Evolutionary conservation across 352 stramenopile species (phyloP).

Genomic region (Globisporangium echinulatum): DNA sequence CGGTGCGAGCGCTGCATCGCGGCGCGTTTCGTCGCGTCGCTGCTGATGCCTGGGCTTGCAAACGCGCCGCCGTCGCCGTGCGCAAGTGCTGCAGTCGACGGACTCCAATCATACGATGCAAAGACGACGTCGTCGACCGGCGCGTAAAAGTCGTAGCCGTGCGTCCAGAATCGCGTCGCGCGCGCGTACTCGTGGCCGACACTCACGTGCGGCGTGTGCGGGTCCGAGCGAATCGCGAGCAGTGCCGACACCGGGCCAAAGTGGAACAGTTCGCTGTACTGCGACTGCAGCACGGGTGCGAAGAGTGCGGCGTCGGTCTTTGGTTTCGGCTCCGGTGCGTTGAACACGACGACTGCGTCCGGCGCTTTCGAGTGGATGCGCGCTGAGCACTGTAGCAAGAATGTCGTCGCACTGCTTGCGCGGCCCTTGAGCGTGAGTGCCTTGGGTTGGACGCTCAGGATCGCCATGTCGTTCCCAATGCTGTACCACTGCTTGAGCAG

Average conservation of each 20-base stretch:
- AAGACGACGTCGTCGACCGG: conserved; percentile 59
- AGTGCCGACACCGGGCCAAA: conserved; percentile 60
- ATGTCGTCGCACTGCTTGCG: conserved; percentile 24
- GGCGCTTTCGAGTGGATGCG: conserved; percentile 63
- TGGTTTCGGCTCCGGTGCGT: conserved; percentile 47
- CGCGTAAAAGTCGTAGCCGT: conserved; percentile 83
- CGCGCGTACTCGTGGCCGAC: conserved; percentile 72
- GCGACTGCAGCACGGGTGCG: conserved; percentile 57
- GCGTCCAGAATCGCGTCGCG: conserved; percentile 80
- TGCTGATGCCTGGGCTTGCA: background rate
- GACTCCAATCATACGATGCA: conserved; percentile 48
- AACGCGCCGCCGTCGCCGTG: background rate
- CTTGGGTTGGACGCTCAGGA: conserved; percentile 68
- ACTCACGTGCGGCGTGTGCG: conserved; percentile 46
- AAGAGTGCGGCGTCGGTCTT: conserved; percentile 27
- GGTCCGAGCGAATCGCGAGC: conserved; percentile 65
- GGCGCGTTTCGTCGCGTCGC: background rate
- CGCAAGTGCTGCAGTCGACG: conserved; percentile 21
- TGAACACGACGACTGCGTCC: conserved; percentile 74
- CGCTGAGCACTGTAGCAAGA: conserved; percentile 72
- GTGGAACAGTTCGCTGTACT: conserved; percentile 82
- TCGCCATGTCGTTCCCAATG: conserved; percentile 72
- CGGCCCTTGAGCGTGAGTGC: conserved; percentile 36
- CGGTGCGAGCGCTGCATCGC: conserved; percentile 28
- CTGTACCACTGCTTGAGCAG: conserved; percentile 79